Evolutionary conservation across 345 rosid genomes (phyloP).

Genomic region (Conringia planisiliqua): DNA sequence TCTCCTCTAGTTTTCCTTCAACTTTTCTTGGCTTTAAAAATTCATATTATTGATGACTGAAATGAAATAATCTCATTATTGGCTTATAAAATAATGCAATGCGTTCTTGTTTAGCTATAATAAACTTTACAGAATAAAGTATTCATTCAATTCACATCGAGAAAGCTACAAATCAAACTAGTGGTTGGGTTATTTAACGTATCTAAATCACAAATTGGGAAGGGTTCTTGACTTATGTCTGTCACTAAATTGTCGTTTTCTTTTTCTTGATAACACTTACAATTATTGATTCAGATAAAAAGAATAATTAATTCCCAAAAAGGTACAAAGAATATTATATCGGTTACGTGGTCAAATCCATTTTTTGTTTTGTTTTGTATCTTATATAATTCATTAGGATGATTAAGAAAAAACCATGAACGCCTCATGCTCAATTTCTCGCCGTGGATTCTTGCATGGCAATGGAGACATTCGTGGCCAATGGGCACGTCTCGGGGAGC

Average conservation of each 20-base stretch:
- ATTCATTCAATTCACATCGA: neutral
- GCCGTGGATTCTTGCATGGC: neutral
- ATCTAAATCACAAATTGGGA: neutral
- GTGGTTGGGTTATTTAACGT: neutral
- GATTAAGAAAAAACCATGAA: neutral
- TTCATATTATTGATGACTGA: neutral
- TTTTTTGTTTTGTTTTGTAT: neutral
- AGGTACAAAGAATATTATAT: neutral
- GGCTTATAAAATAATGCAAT: neutral
- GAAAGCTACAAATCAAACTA: conserved; percentile 16
- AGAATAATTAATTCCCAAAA: neutral
- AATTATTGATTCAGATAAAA: neutral
- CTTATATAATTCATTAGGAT: neutral
- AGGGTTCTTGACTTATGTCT: neutral
- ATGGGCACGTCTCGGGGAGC: neutral
- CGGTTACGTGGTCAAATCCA: neutral
- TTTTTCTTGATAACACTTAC: neutral
- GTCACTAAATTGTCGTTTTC: neutral
- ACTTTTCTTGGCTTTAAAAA: conserved; percentile 4
- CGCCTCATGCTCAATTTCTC: too few species aligned
- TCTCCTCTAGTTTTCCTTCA: neutral
- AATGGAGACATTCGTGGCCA: neutral
- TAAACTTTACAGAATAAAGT: neutral
- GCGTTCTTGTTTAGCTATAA: conserved; percentile 21
- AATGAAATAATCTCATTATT: neutral